Evolutionary conservation across 192 early-diverging fungal species (phyloP), one percentile per base, ranked within the genome.

Genomic region (Backusella parvicylindrica): DNA sequence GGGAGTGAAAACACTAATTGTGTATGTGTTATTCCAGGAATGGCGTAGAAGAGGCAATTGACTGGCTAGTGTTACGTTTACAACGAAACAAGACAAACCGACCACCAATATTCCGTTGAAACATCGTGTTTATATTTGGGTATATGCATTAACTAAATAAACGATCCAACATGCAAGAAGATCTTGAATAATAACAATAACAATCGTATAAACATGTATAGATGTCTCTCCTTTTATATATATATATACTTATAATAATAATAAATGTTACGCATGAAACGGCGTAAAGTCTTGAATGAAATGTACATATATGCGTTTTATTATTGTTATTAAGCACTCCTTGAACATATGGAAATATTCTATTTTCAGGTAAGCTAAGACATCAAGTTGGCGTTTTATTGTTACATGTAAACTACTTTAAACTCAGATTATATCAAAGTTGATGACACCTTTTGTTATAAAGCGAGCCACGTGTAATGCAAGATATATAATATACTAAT

Each of bases 61-160:
- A 99, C 75, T 99, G 97, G 97, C 85, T 99, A 56, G 88, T 90
- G 64, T 68, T 88, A 70, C 87, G 95, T 30, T 83, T 97, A 73
- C 90, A 95, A 65, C 87, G 94, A 32, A 98, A 98, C 82, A 90
- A 91, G 70, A 78, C 82, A 43, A 91, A 91, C 60, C 83, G 92
- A 60, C 95, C 95, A 60, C 96, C 96, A 1, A 83, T 95, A 41
- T 87, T 91, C 63, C 83, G 81, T 63, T 87, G 66, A 81, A 50
- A 68, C 31, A 75, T 68, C 32, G 47, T 53, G 47, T 56, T 53
- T 47, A 8, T 53, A 31, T 23, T 50, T 72, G 53, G 53, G 23
- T 23, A 60, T 60, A 9, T 60, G 23, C 53, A 28, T 28, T 60
- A 28, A 28, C 53, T 60, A 60, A 60, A 60, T 60, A 60, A 26